Conservation (phyloP, 306 rosid species). For the Mimosa bimucronata region DNA sequence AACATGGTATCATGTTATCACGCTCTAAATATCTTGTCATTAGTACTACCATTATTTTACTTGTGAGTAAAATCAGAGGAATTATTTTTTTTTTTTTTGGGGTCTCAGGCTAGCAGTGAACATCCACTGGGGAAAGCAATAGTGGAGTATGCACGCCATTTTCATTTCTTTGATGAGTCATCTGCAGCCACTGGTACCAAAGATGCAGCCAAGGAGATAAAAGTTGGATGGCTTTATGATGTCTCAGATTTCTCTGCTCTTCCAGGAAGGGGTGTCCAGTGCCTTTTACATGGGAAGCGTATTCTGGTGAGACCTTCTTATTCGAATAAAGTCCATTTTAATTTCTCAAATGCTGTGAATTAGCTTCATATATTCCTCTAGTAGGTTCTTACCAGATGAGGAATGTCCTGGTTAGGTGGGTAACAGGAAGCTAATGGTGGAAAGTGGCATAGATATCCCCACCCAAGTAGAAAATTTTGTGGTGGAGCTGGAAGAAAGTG, state of each 20-base stretch:
- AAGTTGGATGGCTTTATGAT: slow-evolving; percentile 62
- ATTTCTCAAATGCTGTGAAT: not conserved
- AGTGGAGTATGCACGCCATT: slow-evolving; percentile 71
- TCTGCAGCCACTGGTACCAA: slow-evolving; percentile 42
- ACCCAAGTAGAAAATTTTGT: slow-evolving; percentile 59
- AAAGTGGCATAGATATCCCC: slow-evolving; percentile 58
- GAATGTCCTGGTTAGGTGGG: slow-evolving; percentile 55
- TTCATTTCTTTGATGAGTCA: slow-evolving; percentile 67
- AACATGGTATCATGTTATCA: not conserved
- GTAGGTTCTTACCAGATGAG: slow-evolving; percentile 28
- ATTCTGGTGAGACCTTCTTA: slow-evolving; percentile 50
- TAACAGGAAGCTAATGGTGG: slow-evolving; percentile 66
- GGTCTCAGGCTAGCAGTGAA: slow-evolving; percentile 71
- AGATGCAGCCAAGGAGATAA: slow-evolving; percentile 40
- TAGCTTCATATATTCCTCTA: slow-evolving; percentile 13
- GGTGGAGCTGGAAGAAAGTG: slow-evolving; percentile 74
- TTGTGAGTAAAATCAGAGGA: not conserved
- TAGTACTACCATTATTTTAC: not conserved
- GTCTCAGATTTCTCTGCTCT: slow-evolving; percentile 62
- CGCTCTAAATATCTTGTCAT: not conserved
- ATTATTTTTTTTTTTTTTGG: not conserved
- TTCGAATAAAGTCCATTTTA: not conserved
- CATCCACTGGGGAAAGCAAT: slow-evolving; percentile 77
- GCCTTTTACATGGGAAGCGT: slow-evolving; percentile 55
- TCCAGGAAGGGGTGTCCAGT: slow-evolving; percentile 67